Evolutionary conservation across 345 rosid species (phyloP).

Genomic region (Salix caprea): DNA sequence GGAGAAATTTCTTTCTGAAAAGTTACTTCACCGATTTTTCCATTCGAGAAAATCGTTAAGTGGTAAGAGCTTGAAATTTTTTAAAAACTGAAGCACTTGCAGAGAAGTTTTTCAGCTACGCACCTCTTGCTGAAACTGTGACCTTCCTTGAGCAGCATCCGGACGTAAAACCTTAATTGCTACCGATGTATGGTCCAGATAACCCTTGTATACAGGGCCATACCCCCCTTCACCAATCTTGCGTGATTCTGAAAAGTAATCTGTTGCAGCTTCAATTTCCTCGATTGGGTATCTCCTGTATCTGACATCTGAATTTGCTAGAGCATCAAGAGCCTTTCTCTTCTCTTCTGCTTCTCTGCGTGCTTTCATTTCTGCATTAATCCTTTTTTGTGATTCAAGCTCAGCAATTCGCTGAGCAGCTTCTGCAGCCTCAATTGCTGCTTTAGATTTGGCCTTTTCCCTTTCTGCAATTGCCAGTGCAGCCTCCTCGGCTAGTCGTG

Average conservation of each 20-base stretch:
- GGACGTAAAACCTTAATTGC: conserved; percentile 83
- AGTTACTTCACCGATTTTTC: background rate
- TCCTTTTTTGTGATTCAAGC: conserved; percentile 65
- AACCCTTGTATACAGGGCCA: conserved; percentile 81
- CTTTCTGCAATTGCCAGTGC: conserved; percentile 67
- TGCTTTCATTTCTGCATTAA: conserved; percentile 73
- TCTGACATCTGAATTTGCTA: conserved; percentile 48
- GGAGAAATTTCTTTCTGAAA: background rate
- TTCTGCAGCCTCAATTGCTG: conserved; percentile 81
- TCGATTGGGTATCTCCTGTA: conserved; percentile 79
- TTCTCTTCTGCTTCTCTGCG: conserved; percentile 64
- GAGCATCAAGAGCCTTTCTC: conserved; percentile 54
- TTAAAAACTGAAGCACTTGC: background rate
- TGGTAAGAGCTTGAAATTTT: background rate
- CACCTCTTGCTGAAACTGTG: conserved; percentile 97
- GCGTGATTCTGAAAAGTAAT: conserved; percentile 49
- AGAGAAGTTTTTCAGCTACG: background rate
- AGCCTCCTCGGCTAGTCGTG: conserved; percentile 67
- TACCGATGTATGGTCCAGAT: conserved; percentile 77
- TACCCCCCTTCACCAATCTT: conserved; percentile 96
- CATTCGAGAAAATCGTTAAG: background rate
- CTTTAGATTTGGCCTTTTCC: conserved; percentile 81
- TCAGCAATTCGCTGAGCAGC: conserved; percentile 82
- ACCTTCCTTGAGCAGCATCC: conserved; percentile 87
- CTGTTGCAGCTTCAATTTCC: conserved; percentile 81